Evolutionary conservation across 2,329 filamentous ascomycete genomes (phyloP), one percentile per base, ranked within the genome.

Genomic region (Aspergillus ibericus): DNA sequence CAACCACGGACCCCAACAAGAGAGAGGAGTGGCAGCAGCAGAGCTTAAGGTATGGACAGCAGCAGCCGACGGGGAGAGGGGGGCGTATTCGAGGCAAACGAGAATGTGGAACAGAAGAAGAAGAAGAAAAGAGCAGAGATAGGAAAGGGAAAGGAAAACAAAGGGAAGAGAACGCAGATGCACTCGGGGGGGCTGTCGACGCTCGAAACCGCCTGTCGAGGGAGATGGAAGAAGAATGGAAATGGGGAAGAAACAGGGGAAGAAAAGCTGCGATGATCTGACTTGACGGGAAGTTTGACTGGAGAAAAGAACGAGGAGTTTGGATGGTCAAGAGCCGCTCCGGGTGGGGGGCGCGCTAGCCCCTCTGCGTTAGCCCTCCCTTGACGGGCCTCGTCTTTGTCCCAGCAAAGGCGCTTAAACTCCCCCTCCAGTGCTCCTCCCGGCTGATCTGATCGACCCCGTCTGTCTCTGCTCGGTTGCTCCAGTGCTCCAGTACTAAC

Each of bases 291-390:
- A 53, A 56, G 46, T 53, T 56, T 35, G 62, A 51, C 58, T 60
- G 53, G 61, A 61, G 55, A 61, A 64, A 54, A 61, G 55, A 64
- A 62, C 50, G 62, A 62, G 66, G 63, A 67, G 63, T 63, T 62
- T 40, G 51, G 55, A 56, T 38, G 64, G 60, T 63, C 67, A 63
- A 69, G 68, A 70, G 68, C 69, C 64, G 68, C 66, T 60, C 59
- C 52, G 59, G 54, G 58, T 61, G 66, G 64, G 63, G 47, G 58
- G 53, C 47, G 15, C 55, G 16, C 67, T 70, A 69, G 53, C 10
- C 62, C 48, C 4, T 3, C 34, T 15, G 4, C 42, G 65, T 63
- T 67, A 67, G 65, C 36, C 35, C 44, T 15, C 36, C 40, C 27
- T 38, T 36, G 52, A 53, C 51, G 55, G 50, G 51, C 53, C 40